Evolutionary conservation across 192 early-diverging fungal species (phyloP).

Genomic region (Hyaloraphidium curvatum): DNA sequence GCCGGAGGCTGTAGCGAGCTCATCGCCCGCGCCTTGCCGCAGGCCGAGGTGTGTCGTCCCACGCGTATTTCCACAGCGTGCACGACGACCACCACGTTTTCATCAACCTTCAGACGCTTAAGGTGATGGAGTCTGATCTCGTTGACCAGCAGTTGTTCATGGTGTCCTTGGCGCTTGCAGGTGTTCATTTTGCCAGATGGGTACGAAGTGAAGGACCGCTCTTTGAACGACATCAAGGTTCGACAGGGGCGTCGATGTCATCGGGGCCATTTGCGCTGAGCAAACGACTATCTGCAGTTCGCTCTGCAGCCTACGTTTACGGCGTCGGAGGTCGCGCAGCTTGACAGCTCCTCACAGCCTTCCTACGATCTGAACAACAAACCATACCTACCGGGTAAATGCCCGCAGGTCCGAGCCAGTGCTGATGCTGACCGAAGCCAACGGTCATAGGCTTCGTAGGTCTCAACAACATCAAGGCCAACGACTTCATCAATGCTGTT

Average conservation of each 20-base stretch:
- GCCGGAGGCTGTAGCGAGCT: neutral
- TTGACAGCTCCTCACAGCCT: slow-evolving; percentile 38
- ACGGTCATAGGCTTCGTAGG: slow-evolving; percentile 60
- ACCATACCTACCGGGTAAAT: slow-evolving; percentile 54
- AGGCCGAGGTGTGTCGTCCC: slow-evolving; percentile 72
- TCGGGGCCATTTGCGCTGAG: neutral
- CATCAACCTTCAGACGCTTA: slow-evolving; percentile 70
- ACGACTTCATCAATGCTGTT: slow-evolving; percentile 85
- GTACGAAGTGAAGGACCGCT: slow-evolving; percentile 71
- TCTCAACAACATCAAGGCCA: slow-evolving; percentile 83
- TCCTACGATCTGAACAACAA: slow-evolving; percentile 73
- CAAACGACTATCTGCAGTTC: slow-evolving; percentile 43
- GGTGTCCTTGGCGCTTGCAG: slow-evolving; percentile 10
- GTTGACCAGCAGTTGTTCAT: no score
- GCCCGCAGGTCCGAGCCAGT: no score
- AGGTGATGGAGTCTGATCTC: no score
- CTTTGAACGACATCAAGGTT: slow-evolving; percentile 83
- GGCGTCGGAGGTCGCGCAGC: slow-evolving; percentile 29
- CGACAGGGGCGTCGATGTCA: neutral
- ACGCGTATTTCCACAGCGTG: slow-evolving; percentile 91
- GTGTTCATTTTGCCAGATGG: slow-evolving; percentile 84
- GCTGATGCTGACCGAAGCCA: no score
- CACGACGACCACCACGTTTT: slow-evolving; percentile 92
- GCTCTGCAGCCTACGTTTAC: slow-evolving; percentile 68
- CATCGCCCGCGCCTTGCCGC: neutral